Base-by-base conservation (phyloP, 345 rosid genomes). In the Eucalyptus virginea region DNA sequence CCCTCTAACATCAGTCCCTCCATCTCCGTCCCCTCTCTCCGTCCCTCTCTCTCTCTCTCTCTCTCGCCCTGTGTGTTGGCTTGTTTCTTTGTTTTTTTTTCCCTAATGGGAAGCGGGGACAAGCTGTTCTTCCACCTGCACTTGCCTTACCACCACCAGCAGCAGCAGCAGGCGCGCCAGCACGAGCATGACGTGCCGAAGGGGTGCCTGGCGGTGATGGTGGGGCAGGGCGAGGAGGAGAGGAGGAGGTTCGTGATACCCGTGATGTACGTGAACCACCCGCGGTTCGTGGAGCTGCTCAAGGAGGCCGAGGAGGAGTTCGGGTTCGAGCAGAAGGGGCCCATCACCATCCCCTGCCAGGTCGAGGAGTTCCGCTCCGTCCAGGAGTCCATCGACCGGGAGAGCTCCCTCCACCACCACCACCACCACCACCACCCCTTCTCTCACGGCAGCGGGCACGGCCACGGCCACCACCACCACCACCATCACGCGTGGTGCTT, bases 221-320 rank as follows among this genome's bases (percentile, higher is more conserved):
- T 97, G 18, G 99, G 99, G 4, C 96, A 93, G 86, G 96, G 95
- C 32, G 96, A 93, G 67, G 95, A 95, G 86, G 95, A 96, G 65
- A 93, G 93, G 72, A 92, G 92, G 47, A 94, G 98, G 90, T 97
- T 96, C 88, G 96, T 97, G 86, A 90, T 97, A 51, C 99, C 99
- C 3, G 95, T 96, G 91, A 92, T 93, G 34, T 95, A 95, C 90
- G 91, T 97, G 86, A 97, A 94, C 87, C 99, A 96, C 88, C 99
- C 98, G 88, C 94, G 95, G 67, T 97, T 97, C 89, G 72, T 92
- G 94, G 87, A 90, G 42, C 91, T 96, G 6, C 88, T 97, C 67
- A 95, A 95, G 90, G 97, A 91, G 50, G 97, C 99, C 34, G 99
- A 97, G 89, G 96, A 96, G 58, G 98, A 96, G 91, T 96, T 89